Percentiles rank a stretch among this genome's conserved stretches.
These are phyloP conservation scores for Anacardium occidentale DNA, from an alignment of 345 rosid genomes.

Conservation along the genomic window DNA sequence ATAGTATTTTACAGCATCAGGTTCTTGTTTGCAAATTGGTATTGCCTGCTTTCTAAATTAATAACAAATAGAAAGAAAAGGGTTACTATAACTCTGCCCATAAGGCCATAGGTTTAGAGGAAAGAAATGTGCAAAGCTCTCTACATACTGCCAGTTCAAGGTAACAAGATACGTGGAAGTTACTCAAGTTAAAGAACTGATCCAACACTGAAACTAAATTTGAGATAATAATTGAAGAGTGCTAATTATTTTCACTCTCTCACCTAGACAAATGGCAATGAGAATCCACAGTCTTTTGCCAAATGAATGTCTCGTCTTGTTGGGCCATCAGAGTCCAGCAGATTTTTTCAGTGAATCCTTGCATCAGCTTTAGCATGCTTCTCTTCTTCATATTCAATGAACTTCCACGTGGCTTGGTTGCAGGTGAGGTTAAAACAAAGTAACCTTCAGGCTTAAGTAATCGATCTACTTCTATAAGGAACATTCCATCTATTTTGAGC, in stretches of 20 bases:
- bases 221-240: conserved; percentile 7
- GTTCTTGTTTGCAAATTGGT: conserved; percentile 70
- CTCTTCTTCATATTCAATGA: conserved; percentile 49
- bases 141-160: background rate
- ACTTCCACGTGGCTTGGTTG: conserved; percentile 57
- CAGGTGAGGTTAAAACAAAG: conserved; percentile 82
- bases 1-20: conserved; percentile 63
- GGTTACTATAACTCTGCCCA: background rate
- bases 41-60: conserved; percentile 46
- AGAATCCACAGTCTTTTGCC: conserved; percentile 83
- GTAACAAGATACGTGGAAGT: background rate
- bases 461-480: conserved; percentile 93
- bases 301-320: conserved; percentile 91
- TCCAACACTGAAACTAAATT: conserved; percentile 4
- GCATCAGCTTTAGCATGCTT: conserved; percentile 49
- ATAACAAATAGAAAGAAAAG: conserved; percentile 15
- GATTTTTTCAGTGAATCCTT: conserved; percentile 63
- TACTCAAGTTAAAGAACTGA: background rate
- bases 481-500: conserved; percentile 65
- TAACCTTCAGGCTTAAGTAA: conserved; percentile 93
- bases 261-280: conserved; percentile 70
- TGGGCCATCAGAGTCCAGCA: conserved; percentile 91
- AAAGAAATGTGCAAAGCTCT: background rate
- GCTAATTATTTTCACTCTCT: conserved; percentile 23
- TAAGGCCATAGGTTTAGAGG: conserved; percentile 10